Base-by-base conservation (phyloP, 108 stramenopile genomes). In the Cyclotella cryptica region DNA sequence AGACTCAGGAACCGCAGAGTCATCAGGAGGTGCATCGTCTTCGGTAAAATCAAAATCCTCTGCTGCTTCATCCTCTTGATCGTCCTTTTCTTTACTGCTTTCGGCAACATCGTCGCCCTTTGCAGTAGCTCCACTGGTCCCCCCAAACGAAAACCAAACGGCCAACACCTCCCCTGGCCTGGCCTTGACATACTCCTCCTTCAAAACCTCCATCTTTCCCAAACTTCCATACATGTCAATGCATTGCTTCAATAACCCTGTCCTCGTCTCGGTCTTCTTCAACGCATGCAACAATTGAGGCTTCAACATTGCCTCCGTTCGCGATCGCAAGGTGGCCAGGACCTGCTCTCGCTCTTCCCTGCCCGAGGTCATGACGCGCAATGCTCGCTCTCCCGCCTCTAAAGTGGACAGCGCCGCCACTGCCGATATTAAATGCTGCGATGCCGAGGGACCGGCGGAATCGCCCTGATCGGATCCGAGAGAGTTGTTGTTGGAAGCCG, bases 211-310 rank as follows among this genome's bases (percentile, higher is more conserved):
- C 87, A 90, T 88, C 72, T 88, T 92, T 14, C 81, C 83, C 67
- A 95, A 72, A 47, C 82, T 78, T 5, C 69, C 63, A 75, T 93
- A 95, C 84, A 93, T 80, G 9, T 78, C 64, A 19, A 92, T 92
- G 72, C 92, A 93, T 75, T 91, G 90, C 63, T 89, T 90, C 29
- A 95, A 74, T 15, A 91, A 91, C 18, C 84, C 92, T 71, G 90
- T 76, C 21, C 92, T 83, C 19, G 89, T 88, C 46, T 89, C 80
- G 81, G 89, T 90, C 69, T 84, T 85, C 39, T 86, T 79, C 52
- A 95, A 69, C 7, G 94, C 94, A 71, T 95, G 90, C 60, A 86
- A 69, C 14, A 95, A 71, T 55, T 89, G 90, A 0, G 94, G 94
- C 65, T 86, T 85, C 28, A 95, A 59, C 67, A 95, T 55, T 0